Conservation (phyloP, 345 rosid species). For the Eucalyptus cladocalyx region DNA sequence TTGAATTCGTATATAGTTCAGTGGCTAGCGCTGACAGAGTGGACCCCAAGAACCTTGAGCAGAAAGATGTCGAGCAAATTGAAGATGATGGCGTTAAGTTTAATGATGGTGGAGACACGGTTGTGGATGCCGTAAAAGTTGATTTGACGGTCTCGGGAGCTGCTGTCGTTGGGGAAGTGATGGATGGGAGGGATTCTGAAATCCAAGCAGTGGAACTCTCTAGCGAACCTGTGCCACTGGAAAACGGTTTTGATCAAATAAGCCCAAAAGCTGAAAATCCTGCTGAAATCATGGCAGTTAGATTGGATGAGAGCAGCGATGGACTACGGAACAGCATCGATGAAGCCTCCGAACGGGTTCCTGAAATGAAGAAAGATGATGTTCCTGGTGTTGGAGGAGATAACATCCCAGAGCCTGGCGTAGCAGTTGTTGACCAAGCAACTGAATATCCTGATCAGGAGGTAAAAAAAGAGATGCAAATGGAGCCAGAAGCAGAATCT, state of each 20-base stretch:
- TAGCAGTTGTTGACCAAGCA: neutral
- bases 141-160: slow-evolving; percentile 7
- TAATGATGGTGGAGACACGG: slow-evolving; percentile 10
- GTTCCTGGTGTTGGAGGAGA: neutral
- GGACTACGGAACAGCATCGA: neutral
- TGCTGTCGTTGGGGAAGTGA: slow-evolving; percentile 21
- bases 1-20: neutral
- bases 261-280: slow-evolving; percentile 1
- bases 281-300: neutral
- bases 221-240: slow-evolving; percentile 9
- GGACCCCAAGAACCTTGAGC: neutral
- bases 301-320: neutral
- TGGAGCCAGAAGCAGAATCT: slow-evolving; percentile 6
- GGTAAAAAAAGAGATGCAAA: neutral
- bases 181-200: slow-evolving; percentile 9
- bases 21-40: neutral
- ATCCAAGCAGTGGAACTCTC: slow-evolving; percentile 8
- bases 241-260: slow-evolving; percentile 35
- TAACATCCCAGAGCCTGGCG: neutral
- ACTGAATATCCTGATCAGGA: neutral
- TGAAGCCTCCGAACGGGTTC: neutral
- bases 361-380: neutral
- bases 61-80: slow-evolving; percentile 1
- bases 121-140: slow-evolving; percentile 15
- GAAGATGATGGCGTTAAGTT: slow-evolving; percentile 20